Evolutionary conservation across 106 monocot species (phyloP), one percentile per base, ranked within the genome.

Genomic region (Platanthera zijinensis): DNA sequence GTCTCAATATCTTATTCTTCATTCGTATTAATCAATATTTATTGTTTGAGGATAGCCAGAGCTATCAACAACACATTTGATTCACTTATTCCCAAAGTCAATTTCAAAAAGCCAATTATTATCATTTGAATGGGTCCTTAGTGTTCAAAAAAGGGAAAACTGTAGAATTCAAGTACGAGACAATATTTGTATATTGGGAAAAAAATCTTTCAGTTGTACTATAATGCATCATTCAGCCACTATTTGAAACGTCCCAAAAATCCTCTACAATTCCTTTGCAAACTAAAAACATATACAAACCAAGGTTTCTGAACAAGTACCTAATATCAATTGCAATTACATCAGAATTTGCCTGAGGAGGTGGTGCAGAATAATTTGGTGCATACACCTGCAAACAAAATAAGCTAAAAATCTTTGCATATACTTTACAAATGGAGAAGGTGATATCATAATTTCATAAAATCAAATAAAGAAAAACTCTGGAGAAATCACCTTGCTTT

Each of bases 321-420:
- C 96, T 96, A 79, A 96, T 89, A 80, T 96, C 96, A 80, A 96
- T 91, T 51, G 85, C 82, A 18, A 93, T 53, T 66, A 84, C 79
- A 78, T 90, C 93, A 73, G 87, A 75, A 84, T 51, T 81, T 28
- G 53, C 56, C 76, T 80, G 90, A 30, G 21, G 66, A 62, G 81
- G 84, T 51, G 95, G 86, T 39, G 83, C 53, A 21, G 83, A 82
- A 68, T 93, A 96, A 75, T 96, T 90, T 78, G 96, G 96, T 51
- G 87, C 61, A 80, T 89, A 96, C 7, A 86, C 76, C 96, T 96
- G 82, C 69, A 47, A 59, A 74, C 75, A 15, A 19, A 48, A 69
- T 15, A 48, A 70, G 12, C 15, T 70, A 70, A 1, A 48, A 70
- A 3, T 70, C 48, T 6, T 70, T 70, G 3, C n/a, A 70, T 48